Conservation (phyloP, 768 basidiomycete genomes). For the Podaxis sp. region DNA sequence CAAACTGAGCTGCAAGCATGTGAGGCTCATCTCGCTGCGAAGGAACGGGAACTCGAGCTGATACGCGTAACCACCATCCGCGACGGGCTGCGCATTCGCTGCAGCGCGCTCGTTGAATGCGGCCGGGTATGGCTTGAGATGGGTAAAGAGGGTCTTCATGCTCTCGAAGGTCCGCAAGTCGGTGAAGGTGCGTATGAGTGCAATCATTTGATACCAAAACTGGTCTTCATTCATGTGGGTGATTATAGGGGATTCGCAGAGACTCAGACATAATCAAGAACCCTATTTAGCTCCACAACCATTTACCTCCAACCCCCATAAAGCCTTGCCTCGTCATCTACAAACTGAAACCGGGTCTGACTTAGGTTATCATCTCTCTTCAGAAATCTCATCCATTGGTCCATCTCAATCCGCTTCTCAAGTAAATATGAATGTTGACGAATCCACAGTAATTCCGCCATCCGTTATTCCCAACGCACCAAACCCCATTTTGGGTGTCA, state of each 20-base stretch:
- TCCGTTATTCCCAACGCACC: constrained; percentile 14
- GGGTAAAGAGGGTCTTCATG: constrained; percentile 59
- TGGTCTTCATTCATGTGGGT: background rate
- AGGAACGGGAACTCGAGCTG: constrained; percentile 62
- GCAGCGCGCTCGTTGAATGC: constrained; percentile 66
- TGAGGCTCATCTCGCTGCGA: constrained; percentile 67
- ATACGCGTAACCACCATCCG: constrained; percentile 55
- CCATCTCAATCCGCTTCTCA: constrained; percentile 17
- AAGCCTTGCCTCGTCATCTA: constrained; percentile 5
- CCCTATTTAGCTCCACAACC: constrained; percentile 9
- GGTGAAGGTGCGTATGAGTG: constrained; percentile 5
- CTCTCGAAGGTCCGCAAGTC: constrained; percentile 37
- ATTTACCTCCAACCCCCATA: background rate
- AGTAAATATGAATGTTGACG: constrained; percentile 8
- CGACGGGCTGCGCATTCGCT: constrained; percentile 62
- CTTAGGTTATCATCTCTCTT: background rate
- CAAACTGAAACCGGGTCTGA: background rate
- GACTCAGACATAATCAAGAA: background rate
- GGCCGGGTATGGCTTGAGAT: constrained; percentile 68
- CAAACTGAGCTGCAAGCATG: constrained; percentile 83
- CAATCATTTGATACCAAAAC: background rate
- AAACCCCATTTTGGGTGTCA: constrained; percentile 10
- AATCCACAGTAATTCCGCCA: background rate
- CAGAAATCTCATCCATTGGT: constrained; percentile 12
- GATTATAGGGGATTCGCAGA: constrained; percentile 10